Base-by-base conservation (phyloP, 1,284 basidiomycete species). In the Inonotus hispidus region DNA sequence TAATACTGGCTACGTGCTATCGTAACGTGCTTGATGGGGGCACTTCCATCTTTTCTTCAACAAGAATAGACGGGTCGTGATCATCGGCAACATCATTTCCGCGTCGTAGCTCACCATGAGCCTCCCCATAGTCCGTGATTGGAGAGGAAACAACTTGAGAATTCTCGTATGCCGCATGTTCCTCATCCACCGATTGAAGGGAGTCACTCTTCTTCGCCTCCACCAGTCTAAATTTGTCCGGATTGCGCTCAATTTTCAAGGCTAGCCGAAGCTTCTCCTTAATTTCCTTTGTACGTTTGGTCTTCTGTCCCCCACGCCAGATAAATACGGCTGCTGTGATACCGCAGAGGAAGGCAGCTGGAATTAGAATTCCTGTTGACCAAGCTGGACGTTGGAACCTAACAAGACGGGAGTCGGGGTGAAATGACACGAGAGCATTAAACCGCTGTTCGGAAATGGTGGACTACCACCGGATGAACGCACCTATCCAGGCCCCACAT, bases 401-500 rank as follows among this genome's bases (percentile, higher is more conserved):
- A 23, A 21, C 13, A 27, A 37, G 37, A 8, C 14, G 37, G 25
- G 46, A 14, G 49, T 46, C 27, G 23, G n/a, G 13, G 13, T 6
- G 21, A 25, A 27, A 54, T 52, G 60, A 63, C 27, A 52, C 32
- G 50, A 21, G 25, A 13, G 46, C 46, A 49, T 49, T 49, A 49
- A 23, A 49, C 32, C 38, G 45, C 50, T 38, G 14, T 55, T 49
- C 35, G 55, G 32, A 37, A 2, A 23, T 23, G 10, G 3, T 23
- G 13, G 11, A 29, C 39, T 35, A 13, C 47, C 50, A 19, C n/a
- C n/a, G 21, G 35, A n/a, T 21, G 8, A 32, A 60, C 72, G 62
- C 66, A 81, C 79, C 84, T 75, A 68, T 88, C 83, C 68, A 95
- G 72, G 1, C 87, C 82, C 93, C 92, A 95, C 85, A 94, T 94